phyloP scores from a whole-genome alignment of 208 protist genomes.

The Leishmania major region DNA sequence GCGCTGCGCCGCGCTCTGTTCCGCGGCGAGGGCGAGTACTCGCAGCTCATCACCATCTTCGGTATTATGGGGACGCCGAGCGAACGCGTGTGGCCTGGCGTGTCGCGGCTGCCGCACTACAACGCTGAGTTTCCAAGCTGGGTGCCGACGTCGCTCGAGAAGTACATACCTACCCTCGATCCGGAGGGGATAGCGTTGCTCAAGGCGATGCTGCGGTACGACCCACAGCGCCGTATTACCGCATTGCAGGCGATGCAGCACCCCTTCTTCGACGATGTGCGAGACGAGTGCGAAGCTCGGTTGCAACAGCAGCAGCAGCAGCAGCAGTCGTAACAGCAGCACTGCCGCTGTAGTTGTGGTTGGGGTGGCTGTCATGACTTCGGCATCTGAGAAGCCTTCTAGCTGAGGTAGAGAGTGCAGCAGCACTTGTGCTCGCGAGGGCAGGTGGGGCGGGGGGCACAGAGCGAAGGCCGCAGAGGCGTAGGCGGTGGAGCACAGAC shows the following conservation, averaged over 20 bases:
- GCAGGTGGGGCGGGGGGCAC: too few species aligned
- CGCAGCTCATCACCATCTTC: conserved; percentile 93
- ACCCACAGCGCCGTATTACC: conserved; percentile 69
- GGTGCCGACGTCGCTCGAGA: conserved; percentile 38
- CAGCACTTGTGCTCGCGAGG: neutral
- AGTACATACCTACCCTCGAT: conserved; percentile 60
- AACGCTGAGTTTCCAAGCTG: conserved; percentile 71
- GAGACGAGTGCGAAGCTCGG: conserved; percentile 39
- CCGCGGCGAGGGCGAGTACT: conserved; percentile 81
- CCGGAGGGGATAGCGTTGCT: conserved; percentile 69
- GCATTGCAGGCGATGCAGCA: conserved; percentile 77
- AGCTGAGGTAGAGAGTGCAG: neutral
- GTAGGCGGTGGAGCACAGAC: neutral
- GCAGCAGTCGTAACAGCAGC: too few species aligned
- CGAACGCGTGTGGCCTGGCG: conserved; percentile 71
- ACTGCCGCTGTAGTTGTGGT: neutral
- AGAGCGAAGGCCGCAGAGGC: neutral
- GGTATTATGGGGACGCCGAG: conserved; percentile 94
- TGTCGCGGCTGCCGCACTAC: conserved; percentile 72
- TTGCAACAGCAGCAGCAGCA: conserved; percentile 35
- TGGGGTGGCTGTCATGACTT: neutral
- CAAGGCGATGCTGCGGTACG: conserved; percentile 61
- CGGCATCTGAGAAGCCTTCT: neutral
- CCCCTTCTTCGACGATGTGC: conserved; percentile 85
- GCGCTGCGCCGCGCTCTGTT: conserved; percentile 82